Conservation (phyloP, 164 flowering plant species). For the Annona cherimola region DNA sequence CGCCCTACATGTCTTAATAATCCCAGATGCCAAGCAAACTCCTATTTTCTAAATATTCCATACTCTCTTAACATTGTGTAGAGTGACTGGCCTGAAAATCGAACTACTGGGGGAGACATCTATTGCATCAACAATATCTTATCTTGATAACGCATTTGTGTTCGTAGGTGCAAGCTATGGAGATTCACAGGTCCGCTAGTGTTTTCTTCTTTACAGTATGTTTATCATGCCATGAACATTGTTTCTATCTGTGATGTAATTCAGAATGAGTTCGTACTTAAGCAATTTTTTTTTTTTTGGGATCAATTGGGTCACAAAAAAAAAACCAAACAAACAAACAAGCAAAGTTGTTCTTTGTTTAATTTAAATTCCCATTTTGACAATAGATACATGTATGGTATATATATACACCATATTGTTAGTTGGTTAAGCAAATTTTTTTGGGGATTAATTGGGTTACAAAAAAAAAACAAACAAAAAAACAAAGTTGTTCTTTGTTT, state of each 20-base stretch:
- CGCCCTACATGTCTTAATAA: too few relatives aligned
- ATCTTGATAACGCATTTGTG: conserved; percentile 93
- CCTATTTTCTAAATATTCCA: conserved; percentile 1
- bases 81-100: conserved; percentile 94
- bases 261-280: background rate
- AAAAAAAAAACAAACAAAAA: too few relatives aligned
- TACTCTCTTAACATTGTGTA: conserved; percentile 23
- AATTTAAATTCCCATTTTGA: too few relatives aligned
- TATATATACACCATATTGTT: too few relatives aligned
- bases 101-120: conserved; percentile 97
- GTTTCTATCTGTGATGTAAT: background rate
- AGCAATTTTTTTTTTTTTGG: background rate
- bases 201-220: background rate
- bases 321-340: too few relatives aligned
- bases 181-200: conserved; percentile 78
- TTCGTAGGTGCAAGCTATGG: conserved; percentile 94
- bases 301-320: too few relatives aligned
- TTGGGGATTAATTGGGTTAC: too few relatives aligned
- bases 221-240: background rate
- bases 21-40: background rate
- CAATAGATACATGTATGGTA: too few relatives aligned
- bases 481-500: too few relatives aligned
- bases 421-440: background rate
- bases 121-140: conserved; percentile 88
- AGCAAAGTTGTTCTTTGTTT: too few relatives aligned